phyloP scores from a whole-genome alignment of 2,329 filamentous ascomycete genomes.

The Biscogniauxia mediterranea region DNA sequence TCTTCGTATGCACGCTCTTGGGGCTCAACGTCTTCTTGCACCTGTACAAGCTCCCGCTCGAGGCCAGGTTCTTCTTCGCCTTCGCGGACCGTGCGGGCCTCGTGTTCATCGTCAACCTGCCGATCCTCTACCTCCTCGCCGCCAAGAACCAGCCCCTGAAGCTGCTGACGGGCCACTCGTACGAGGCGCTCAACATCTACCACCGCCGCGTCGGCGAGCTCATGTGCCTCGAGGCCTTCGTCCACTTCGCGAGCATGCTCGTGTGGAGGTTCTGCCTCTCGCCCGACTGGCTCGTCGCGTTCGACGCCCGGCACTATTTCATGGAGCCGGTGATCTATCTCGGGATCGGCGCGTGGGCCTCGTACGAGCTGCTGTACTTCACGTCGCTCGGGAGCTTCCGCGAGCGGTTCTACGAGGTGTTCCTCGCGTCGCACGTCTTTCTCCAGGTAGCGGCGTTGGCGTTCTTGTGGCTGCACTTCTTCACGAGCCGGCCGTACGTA shows the following conservation, averaged over 20 bases:
- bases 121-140: conserved; percentile 58
- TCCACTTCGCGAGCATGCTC: conserved; percentile 57
- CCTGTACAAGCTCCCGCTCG: conserved; percentile 49
- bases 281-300: conserved; percentile 42
- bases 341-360: conserved; percentile 53
- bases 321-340: conserved; percentile 50
- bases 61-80: conserved; percentile 51
- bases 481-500: conserved; percentile 51
- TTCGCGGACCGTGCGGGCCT: conserved; percentile 57
- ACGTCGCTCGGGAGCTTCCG: conserved; percentile 61
- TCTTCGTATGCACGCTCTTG: conserved; percentile 51
- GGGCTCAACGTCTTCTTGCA: conserved; percentile 58
- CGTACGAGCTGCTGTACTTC: conserved; percentile 61
- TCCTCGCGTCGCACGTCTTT: conserved; percentile 56
- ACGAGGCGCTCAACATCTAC: conserved; percentile 64
- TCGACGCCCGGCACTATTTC: conserved; percentile 47
- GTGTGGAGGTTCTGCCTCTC: conserved; percentile 52
- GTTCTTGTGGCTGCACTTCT: conserved; percentile 61
- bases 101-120: conserved; percentile 49
- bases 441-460: conserved; percentile 54
- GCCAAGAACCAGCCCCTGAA: conserved; percentile 67
- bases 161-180: conserved; percentile 60
- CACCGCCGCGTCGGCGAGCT: conserved; percentile 63
- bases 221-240: conserved; percentile 56
- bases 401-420: conserved; percentile 60